Evolutionary conservation across 257 asterid species (phyloP).

Genomic region (Nicotiana noctiflora): DNA sequence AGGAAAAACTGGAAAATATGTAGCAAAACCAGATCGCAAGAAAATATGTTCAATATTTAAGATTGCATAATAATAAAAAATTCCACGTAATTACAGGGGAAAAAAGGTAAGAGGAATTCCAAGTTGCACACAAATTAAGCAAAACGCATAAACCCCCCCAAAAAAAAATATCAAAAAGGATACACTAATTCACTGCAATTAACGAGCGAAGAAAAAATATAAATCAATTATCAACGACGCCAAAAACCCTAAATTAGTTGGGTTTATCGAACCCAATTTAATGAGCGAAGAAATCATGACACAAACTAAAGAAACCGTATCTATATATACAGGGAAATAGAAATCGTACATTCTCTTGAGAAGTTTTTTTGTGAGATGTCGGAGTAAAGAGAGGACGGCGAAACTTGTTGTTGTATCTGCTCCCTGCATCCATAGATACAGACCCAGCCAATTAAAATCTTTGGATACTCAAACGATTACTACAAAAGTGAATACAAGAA

Average conservation of each 20-base stretch:
- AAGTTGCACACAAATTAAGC: not conserved
- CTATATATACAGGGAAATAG: not conserved
- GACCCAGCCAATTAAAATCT: not conserved
- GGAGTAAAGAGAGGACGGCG: not conserved
- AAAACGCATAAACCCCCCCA: too few relatives aligned
- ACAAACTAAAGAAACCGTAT: not conserved
- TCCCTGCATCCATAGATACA: constrained; percentile 5
- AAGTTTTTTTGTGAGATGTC: not conserved
- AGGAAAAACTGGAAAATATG: not conserved
- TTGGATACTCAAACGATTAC: not conserved
- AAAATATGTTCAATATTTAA: not conserved
- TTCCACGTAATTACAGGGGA: not conserved
- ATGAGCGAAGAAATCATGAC: not conserved
- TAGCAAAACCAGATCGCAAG: not conserved
- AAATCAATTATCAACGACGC: not conserved
- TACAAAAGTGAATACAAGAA: not conserved
- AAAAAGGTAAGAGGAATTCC: not conserved
- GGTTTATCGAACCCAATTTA: too few relatives aligned
- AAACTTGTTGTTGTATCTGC: not conserved
- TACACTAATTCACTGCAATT: not conserved
- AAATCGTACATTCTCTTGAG: not conserved
- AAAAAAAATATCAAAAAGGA: not conserved
- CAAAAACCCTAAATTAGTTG: too few relatives aligned
- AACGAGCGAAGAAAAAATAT: not conserved
- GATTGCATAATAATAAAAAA: not conserved